Conservation (phyloP, 192 early-diverging fungal species). For the Fimicolochytrium jonesii region DNA sequence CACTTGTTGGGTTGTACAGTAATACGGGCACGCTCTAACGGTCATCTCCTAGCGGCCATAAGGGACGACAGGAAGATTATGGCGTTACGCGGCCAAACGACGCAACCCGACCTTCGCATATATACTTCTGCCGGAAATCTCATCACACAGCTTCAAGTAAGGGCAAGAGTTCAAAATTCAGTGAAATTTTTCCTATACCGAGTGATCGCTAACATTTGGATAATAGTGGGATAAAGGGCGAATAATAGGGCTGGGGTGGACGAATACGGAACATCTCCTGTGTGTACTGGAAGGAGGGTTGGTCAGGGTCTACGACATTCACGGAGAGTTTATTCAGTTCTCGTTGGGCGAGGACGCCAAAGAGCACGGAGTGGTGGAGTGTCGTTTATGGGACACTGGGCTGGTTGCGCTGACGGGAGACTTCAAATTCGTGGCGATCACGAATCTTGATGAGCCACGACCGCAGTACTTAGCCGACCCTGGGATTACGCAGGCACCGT, state of each 20-base stretch:
- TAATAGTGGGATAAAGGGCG: slow-evolving; percentile 79
- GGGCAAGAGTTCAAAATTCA: neutral
- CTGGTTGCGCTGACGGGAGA: slow-evolving; percentile 87
- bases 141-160: slow-evolving; percentile 79
- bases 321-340: slow-evolving; percentile 77
- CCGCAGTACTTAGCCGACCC: slow-evolving; percentile 72
- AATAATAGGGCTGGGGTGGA: slow-evolving; percentile 94
- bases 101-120: slow-evolving; percentile 77
- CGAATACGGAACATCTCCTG: slow-evolving; percentile 76
- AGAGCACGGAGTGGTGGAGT: slow-evolving; percentile 76
- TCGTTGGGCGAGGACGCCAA: slow-evolving; percentile 81
- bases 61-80: slow-evolving; percentile 84
- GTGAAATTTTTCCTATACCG: neutral
- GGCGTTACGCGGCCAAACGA: slow-evolving; percentile 65
- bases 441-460: slow-evolving; percentile 80
- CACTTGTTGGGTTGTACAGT: neutral
- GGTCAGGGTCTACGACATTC: slow-evolving; percentile 75
- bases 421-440: slow-evolving; percentile 74
- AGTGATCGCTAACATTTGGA: neutral
- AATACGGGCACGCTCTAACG: neutral
- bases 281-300: slow-evolving; percentile 83
- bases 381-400: slow-evolving; percentile 85
- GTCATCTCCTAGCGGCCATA: slow-evolving; percentile 69
- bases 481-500: slow-evolving; percentile 62
- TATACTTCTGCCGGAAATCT: slow-evolving; percentile 82